A percentile compares a stretch with the other conserved stretches of the same genome.
Conservation (phyloP, 257 asterid species). For the Primulina huaijiensis region DNA sequence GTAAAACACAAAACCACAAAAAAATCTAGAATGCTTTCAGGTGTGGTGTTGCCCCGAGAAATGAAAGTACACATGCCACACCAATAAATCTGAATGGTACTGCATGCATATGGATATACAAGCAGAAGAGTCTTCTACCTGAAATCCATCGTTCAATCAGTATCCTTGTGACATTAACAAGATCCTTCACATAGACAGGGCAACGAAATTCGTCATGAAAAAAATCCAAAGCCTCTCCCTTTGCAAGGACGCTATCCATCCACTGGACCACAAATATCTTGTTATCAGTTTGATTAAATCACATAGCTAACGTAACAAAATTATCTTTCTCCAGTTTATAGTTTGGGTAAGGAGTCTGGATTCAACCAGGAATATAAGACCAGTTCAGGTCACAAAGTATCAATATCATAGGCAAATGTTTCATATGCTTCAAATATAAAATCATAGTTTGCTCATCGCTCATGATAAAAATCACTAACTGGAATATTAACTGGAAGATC, state of each 20-base stretch:
- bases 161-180: constrained; percentile 45
- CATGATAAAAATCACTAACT: background rate
- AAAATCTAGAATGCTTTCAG: no score
- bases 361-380: background rate
- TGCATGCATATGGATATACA: constrained; percentile 3
- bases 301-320: constrained; percentile 8
- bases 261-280: constrained; percentile 52
- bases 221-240: constrained; percentile 60
- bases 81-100: constrained; percentile 4
- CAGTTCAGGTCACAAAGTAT: background rate
- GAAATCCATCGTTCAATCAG: constrained; percentile 64
- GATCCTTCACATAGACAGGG: constrained; percentile 88
- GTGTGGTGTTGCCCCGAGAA: background rate
- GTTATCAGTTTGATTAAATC: constrained; percentile 15
- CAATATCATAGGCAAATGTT: background rate
- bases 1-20: background rate
- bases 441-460: background rate
- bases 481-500: background rate
- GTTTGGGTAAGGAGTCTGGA: background rate
- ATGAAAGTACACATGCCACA: constrained; percentile 1
- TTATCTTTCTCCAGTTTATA: background rate
- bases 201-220: constrained; percentile 90
- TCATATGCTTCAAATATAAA: background rate
- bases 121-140: constrained; percentile 47
- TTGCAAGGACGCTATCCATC: constrained; percentile 80